Evolutionary conservation across 257 asterid genomes (phyloP), one percentile per base, ranked within the genome.

Genomic region (Verbascum thapsus): DNA sequence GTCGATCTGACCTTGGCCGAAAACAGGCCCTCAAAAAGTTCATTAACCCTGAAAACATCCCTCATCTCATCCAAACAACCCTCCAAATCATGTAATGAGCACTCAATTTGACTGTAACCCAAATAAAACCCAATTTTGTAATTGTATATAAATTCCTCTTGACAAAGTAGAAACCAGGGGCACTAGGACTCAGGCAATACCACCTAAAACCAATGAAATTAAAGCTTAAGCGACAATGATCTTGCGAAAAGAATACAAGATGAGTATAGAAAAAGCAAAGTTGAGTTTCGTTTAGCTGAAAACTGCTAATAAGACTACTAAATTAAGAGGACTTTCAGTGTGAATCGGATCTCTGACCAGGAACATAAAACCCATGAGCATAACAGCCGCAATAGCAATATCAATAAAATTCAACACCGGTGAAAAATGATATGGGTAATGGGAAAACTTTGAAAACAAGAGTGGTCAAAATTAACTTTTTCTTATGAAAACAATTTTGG

Each of bases 1-100:
- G 35, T 62, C 76, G 70, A 59, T 80, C 89, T 30, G 77, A 60
- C 78, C 70, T 80, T 26, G 90, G 87, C 85, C 83, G 83, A 75
- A 83, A 83, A 75, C 87, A 83, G 87, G 87, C 90, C 90, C 72
- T 63, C 76, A 83, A 73, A 64, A 80, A 68, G 80, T 80, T 83
- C 79, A 83, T 80, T 70, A 83, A 83, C 81, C 83, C 87, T 12
- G 90, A 83, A 62, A 83, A 76, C 90, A 83, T 83, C 83, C 87
- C 90, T 83, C 90, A 83, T 83, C 80, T 80, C 90, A 63, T 68
- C 83, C 74, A 78, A 78, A 78, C 45, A 49, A 76, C 76, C 83
- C 77, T 71, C 85, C 78, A 61, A 72, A 40, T 74, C 53, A 39
- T 72, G 62, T 70, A 68, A 68, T 20, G 64, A 61, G 66, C 32